These are phyloP conservation scores for Bacidia rubella DNA, from an alignment of 495 filamentous ascomycete genomes.

Conservation along the genomic window DNA sequence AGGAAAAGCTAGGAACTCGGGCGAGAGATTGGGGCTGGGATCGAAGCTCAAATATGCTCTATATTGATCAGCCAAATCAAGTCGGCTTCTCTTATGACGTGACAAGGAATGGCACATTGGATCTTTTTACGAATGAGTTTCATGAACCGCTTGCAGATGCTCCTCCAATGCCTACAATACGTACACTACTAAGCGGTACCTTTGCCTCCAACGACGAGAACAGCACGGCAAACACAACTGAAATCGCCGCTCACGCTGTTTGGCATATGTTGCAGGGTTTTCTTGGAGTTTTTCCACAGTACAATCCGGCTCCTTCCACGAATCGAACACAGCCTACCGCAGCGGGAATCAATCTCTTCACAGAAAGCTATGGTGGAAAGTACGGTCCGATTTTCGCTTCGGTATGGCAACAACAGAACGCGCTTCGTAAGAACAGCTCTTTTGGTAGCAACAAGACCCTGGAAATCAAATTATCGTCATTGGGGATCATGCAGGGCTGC, in stretches of 20 bases:
- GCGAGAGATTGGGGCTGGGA: slow-evolving; percentile 19
- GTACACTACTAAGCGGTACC: slow-evolving; percentile 47
- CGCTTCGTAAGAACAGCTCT: slow-evolving; percentile 21
- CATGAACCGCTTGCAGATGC: slow-evolving; percentile 12
- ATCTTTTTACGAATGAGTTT: slow-evolving; percentile 21
- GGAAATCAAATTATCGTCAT: slow-evolving; percentile 26
- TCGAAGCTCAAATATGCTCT: slow-evolving; percentile 39
- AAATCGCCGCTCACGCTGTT: slow-evolving; percentile 45
- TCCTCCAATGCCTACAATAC: slow-evolving; percentile 22
- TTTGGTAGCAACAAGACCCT: slow-evolving; percentile 25
- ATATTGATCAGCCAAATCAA: slow-evolving; percentile 46
- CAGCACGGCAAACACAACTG: slow-evolving; percentile 50
- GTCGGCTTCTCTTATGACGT: slow-evolving; percentile 45
- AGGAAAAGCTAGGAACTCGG: slow-evolving; percentile 29
- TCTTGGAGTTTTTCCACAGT: slow-evolving; percentile 50
- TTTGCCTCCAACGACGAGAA: slow-evolving; percentile 40
- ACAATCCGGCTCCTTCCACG: slow-evolving; percentile 36
- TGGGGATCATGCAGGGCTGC: slow-evolving; percentile 34
- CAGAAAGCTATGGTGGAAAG: slow-evolving; percentile 35
- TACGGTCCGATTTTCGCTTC: slow-evolving; percentile 34
- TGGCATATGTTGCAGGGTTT: slow-evolving; percentile 64
- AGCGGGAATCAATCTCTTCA: slow-evolving; percentile 30
- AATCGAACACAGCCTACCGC: slow-evolving; percentile 26
- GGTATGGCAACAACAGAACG: slow-evolving; percentile 31
- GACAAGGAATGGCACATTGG: slow-evolving; percentile 24